Base-by-base conservation (phyloP, 139 green algal genomes). In the Chlorella sp. region DNA sequence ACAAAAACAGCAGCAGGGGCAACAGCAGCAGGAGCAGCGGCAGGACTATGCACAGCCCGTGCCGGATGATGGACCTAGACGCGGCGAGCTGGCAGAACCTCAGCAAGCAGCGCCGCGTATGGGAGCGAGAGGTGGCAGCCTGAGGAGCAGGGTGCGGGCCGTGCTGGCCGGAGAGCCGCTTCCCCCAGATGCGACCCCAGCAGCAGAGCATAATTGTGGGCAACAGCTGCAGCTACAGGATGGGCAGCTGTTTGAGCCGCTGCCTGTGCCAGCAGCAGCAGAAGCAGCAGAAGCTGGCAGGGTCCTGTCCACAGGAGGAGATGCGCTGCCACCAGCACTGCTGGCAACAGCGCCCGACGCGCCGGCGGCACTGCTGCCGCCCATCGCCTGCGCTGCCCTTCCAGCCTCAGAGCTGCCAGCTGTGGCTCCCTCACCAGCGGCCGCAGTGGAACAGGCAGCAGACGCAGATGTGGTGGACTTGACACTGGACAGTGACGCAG, bases 391-490 rank as follows among this genome's bases (percentile, higher is more conserved):
- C 31, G 61, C 21, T 36, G 48, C 48, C 17, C 17, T 17, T 21
- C 17, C 48, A 58, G 48, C 48, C 17, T 58, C 48, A 58, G 48
- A 21, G 48, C 17, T 21, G 21, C 17, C 48, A 58, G 48, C 48
- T 58, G 48, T 21, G 48, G 48, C 48, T 17, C 48, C 48, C 48
- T 21, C 40, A 21, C 56, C 56, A 41, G 8, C 56, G 12, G 2
- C 29, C 29, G 15, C 3, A 3, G 56, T 41, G n/a, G 12, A 38
- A 14, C 56, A 15, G 8, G 61, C 23, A 23, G 38, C 14, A 6
- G 21, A 35, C 25, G 60, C 40, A 0, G 70, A 41, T 33, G 51
- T 76, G 23, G 70, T 76, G 40, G 70, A 76, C 55, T 17, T 76
- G 12, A 76, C 67, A 4, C 40, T 56, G 1, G 41, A 41, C 55